Evolutionary conservation across 805 yeast genomes (phyloP).

Genomic region (Myxozyma neotropica): DNA sequence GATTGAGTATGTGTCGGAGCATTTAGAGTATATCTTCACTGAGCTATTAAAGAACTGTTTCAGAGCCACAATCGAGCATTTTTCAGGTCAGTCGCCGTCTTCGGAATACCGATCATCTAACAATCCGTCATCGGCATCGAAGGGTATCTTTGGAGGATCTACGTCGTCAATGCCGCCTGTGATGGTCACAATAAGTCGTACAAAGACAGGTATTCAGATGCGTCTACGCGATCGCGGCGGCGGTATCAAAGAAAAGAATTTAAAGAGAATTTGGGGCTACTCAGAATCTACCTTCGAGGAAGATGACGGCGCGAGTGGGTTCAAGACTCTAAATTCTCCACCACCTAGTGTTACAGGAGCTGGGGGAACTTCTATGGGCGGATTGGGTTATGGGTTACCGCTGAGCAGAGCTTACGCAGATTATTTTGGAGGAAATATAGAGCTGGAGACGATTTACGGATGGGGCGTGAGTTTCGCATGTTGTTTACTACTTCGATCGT

Average conservation of each 20-base stretch:
- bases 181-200: slow-evolving; percentile 51
- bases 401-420: slow-evolving; percentile 74
- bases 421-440: slow-evolving; percentile 69
- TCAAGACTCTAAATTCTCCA: slow-evolving; percentile 62
- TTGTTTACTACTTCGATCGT: not conserved
- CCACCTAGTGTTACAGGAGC: slow-evolving; percentile 55
- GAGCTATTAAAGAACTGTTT: slow-evolving; percentile 86
- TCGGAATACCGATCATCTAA: slow-evolving; percentile 17
- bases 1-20: slow-evolving; percentile 84
- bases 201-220: slow-evolving; percentile 56
- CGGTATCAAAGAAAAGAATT: slow-evolving; percentile 72
- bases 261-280: slow-evolving; percentile 76
- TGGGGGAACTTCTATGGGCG: slow-evolving; percentile 74
- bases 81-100: slow-evolving; percentile 10
- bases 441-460: slow-evolving; percentile 70
- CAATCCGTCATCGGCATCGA: slow-evolving; percentile 32
- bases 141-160: slow-evolving; percentile 30
- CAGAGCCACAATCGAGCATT: slow-evolving; percentile 81
- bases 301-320: slow-evolving; percentile 54
- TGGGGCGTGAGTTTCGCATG: slow-evolving; percentile 51
- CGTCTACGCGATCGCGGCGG: slow-evolving; percentile 86
- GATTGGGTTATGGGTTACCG: slow-evolving; percentile 96
- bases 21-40: slow-evolving; percentile 81
- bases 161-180: slow-evolving; percentile 47
- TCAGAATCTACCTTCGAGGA: slow-evolving; percentile 78